Base-by-base conservation (phyloP, 2,329 filamentous ascomycete species). In the Clarireedia hainanense region DNA sequence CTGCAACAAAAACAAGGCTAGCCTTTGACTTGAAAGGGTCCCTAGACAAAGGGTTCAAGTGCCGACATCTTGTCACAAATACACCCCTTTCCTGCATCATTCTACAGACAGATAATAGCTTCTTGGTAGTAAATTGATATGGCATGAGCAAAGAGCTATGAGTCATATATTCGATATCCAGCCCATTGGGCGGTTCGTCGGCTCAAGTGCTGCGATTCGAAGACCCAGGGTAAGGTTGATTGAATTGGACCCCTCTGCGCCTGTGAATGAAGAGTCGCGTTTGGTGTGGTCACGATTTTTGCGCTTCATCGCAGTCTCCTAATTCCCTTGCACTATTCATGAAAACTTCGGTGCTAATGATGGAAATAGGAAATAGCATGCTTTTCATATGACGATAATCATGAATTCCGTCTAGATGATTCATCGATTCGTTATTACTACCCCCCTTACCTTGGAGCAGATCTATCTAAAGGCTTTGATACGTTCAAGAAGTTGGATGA, bases 321-420 rank as follows among this genome's bases (percentile, higher is more conserved):
- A 12, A 40, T 45, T 50, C 23, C 42, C 46, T 9, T 12, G 20
- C 20, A 43, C n/a, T n/a, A 15, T n/a, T 17, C n/a, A 4, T 17
- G 27, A 6, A 30, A 30, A 30, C 4, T 14, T 42, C 14, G 12
- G n/a, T 36, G 14, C 39, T 55, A 15, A 55, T 10, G 2, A 3
- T 2, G 3, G 17, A 6, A 6, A 9, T 56, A 92, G 86, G 94
- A 99, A 75, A 88, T 99, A 61, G 81, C 92, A 4, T 90, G 80
- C 72, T 99, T 97, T 73, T 97, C 92, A 7, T 97, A 94, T 72
- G 89, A 97, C 69, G 82, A 91, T 46, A 76, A 91, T 27, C 94
- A 92, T 69, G 72, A 81, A 53, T 91, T 91, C 66, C 84, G 77
- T 49, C 80, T 86, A 3, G 90, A 89, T 60, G 86, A 88, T 59